These are phyloP conservation scores for Quercus variabilis DNA, from an alignment of 306 rosid genomes.

Conservation along the genomic window DNA sequence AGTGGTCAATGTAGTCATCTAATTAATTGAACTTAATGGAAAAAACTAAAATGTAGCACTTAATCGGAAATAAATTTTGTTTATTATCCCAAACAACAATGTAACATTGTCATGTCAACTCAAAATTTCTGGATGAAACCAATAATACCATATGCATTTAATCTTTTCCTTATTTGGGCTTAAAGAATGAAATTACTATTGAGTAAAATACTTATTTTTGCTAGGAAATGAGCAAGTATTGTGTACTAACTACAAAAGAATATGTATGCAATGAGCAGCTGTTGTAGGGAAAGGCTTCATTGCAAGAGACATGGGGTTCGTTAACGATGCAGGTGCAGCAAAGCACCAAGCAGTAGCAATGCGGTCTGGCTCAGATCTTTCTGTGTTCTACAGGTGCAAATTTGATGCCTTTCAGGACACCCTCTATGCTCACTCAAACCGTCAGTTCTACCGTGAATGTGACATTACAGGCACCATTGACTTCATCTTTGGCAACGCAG, in stretches of 20 bases:
- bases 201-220: not conserved
- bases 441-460: slow-evolving; percentile 86
- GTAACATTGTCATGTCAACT: too few relatives aligned
- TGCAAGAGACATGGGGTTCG: slow-evolving; percentile 69
- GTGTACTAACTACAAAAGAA: not conserved
- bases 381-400: slow-evolving; percentile 63
- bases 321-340: slow-evolving; percentile 70
- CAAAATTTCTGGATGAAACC: too few relatives aligned
- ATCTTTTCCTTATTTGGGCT: too few relatives aligned
- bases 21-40: too few relatives aligned
- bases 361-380: slow-evolving; percentile 73
- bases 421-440: slow-evolving; percentile 84
- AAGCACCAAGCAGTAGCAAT: slow-evolving; percentile 95
- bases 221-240: not conserved
- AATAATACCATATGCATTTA: too few relatives aligned
- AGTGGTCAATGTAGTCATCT: too few relatives aligned
- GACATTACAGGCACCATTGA: slow-evolving; percentile 81
- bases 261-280: slow-evolving; percentile 41
- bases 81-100: too few relatives aligned
- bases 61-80: too few relatives aligned
- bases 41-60: too few relatives aligned
- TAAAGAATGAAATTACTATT: too few relatives aligned
- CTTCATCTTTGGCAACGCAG: slow-evolving; percentile 92
- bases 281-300: slow-evolving; percentile 80
- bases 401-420: slow-evolving; percentile 82